Evolutionary conservation across 352 stramenopile species (phyloP).

Genomic region (Globisporangium orthogonon): DNA sequence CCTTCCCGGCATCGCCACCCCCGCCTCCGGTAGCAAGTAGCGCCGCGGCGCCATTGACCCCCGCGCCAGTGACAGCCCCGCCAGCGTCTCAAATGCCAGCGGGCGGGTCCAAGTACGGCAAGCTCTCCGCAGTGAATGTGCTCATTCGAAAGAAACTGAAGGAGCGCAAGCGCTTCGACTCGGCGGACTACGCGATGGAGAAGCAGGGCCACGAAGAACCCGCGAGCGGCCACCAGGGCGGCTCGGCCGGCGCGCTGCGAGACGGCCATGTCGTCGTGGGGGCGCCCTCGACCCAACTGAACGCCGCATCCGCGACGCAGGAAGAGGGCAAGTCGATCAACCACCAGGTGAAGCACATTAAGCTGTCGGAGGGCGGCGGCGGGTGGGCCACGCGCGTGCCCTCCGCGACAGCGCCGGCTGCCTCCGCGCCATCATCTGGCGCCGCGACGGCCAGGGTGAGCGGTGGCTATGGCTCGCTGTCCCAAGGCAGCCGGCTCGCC

Average conservation of each 20-base stretch:
- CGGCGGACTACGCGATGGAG: slow-evolving; percentile 72
- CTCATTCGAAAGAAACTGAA: slow-evolving; percentile 74
- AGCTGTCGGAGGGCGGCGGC: slow-evolving; percentile 42
- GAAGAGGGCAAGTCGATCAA: slow-evolving; percentile 26
- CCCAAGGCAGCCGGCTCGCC: slow-evolving; percentile 28
- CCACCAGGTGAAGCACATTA: slow-evolving; percentile 77
- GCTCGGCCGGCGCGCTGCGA: slow-evolving; percentile 11
- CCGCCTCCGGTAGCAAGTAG: neutral
- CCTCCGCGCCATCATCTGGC: neutral
- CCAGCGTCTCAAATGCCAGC: slow-evolving; percentile 3
- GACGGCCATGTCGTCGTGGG: slow-evolving; percentile 17
- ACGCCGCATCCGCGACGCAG: neutral
- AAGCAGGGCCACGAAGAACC: slow-evolving; percentile 25
- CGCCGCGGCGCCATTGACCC: neutral
- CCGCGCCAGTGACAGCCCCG: neutral
- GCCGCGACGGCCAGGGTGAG: slow-evolving; percentile 11
- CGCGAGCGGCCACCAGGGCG: slow-evolving; percentile 13
- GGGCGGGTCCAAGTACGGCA: slow-evolving; percentile 44
- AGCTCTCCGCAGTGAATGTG: slow-evolving; percentile 61
- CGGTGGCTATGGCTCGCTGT: slow-evolving; percentile 9
- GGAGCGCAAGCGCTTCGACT: slow-evolving; percentile 81
- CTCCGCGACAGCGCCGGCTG: neutral
- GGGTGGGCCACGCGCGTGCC: slow-evolving; percentile 15
- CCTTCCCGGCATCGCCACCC: neutral
- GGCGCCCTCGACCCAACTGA: slow-evolving; percentile 14